Percentiles rank a stretch among this genome's conserved stretches.
These are phyloP conservation scores for Exsudoporus floridanus DNA, from an alignment of 1,284 basidiomycete genomes.

Conservation along the genomic window DNA sequence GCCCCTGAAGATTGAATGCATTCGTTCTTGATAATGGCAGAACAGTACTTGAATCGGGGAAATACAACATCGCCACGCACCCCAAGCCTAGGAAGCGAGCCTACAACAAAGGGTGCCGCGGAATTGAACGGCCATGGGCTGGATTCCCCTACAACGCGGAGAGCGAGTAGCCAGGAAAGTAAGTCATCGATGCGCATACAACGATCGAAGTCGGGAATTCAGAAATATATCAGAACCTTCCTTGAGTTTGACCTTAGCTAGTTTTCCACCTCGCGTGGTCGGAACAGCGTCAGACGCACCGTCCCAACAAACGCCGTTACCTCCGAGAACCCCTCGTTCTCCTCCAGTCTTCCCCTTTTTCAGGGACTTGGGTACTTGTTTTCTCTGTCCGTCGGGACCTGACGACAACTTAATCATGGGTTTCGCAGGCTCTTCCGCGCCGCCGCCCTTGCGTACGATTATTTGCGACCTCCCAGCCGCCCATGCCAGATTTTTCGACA, in stretches of 20 bases:
- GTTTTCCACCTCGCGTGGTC: conserved; percentile 8
- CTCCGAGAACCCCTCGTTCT: conserved; percentile 17
- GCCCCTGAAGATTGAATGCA: not conserved
- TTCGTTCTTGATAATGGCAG: not conserved
- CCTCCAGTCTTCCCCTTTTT: conserved; percentile 23
- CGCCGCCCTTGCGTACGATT: conserved; percentile 51
- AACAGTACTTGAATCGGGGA: not conserved
- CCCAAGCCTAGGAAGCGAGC: not conserved
- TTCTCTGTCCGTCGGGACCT: not conserved
- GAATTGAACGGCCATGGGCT: not conserved
- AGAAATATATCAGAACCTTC: conserved; percentile 13
- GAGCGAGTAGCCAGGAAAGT: conserved; percentile 9
- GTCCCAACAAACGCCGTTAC: conserved; percentile 17
- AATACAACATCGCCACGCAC: conserved; percentile 1
- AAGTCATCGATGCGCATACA: not conserved
- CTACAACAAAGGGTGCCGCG: not conserved
- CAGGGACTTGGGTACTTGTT: conserved; percentile 12
- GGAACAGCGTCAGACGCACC: conserved; percentile 6
- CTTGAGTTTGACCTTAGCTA: conserved; percentile 15
- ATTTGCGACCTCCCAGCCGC: conserved; percentile 53
- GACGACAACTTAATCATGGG: not conserved
- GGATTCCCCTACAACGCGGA: not conserved
- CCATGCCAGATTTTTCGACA: conserved; percentile 70
- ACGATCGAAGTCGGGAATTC: not conserved
- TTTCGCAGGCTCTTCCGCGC: conserved; percentile 2